Conservation (phyloP, 1,139 yeast species). For the Arxiozyma telluris region DNA sequence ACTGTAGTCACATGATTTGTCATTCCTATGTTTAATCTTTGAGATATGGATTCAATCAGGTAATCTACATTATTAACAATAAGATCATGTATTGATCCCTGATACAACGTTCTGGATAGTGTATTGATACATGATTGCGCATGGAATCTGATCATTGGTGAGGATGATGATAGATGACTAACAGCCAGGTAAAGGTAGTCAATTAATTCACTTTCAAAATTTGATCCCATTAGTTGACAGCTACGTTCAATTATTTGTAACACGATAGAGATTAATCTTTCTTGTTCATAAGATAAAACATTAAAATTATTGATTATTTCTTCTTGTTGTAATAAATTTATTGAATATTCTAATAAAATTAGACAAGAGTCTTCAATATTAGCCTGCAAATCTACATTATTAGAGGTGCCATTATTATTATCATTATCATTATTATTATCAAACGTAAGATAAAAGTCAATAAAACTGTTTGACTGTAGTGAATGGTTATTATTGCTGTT, state of each 20-base stretch:
- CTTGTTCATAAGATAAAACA: neutral
- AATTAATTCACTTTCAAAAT: slow-evolving; percentile 41
- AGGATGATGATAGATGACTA: slow-evolving; percentile 44
- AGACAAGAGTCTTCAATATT: neutral
- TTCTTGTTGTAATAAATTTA: neutral
- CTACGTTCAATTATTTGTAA: slow-evolving; percentile 37
- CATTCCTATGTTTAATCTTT: slow-evolving; percentile 57
- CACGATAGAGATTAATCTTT: slow-evolving; percentile 5
- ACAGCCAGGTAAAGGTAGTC: slow-evolving; percentile 50
- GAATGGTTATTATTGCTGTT: neutral
- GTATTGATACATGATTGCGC: slow-evolving; percentile 40
- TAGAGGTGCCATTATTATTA: neutral
- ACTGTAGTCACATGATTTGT: slow-evolving; percentile 70
- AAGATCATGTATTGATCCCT: slow-evolving; percentile 46
- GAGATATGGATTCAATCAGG: slow-evolving; percentile 64
- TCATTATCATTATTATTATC: neutral
- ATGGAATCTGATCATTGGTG: slow-evolving; percentile 35
- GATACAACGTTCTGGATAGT: slow-evolving; percentile 48
- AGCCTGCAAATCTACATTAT: neutral
- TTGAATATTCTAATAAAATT: neutral
- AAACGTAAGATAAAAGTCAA: neutral
- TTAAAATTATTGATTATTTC: slow-evolving; percentile 8
- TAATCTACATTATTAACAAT: slow-evolving; percentile 70
- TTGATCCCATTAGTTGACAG: slow-evolving; percentile 33
- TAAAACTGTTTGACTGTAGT: neutral